Evolutionary conservation across 768 basidiomycete genomes (phyloP).

Genomic region (Paxillus involutus): DNA sequence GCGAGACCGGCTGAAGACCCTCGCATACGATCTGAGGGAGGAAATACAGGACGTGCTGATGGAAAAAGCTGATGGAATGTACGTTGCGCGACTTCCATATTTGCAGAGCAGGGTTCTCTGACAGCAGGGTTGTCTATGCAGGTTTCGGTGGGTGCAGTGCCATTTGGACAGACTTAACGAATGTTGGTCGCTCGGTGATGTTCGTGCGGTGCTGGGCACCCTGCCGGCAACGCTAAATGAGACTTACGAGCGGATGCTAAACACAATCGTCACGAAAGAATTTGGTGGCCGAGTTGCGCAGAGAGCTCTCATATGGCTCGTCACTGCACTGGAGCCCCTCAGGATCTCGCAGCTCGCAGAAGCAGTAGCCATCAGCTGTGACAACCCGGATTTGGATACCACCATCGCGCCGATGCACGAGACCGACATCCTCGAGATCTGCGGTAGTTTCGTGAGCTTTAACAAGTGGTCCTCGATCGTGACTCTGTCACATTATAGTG

Average conservation of each 20-base stretch:
- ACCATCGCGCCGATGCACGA: not conserved
- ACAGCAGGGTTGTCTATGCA: not conserved
- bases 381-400: not conserved
- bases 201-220: not conserved
- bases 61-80: constrained; percentile 6
- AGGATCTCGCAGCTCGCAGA: not conserved
- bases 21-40: no score
- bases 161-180: constrained; percentile 1
- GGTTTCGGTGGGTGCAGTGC: constrained; percentile 8
- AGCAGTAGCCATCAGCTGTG: not conserved
- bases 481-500: constrained; percentile 5
- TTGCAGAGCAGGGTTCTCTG: no score
- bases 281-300: not conserved
- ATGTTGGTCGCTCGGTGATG: not conserved
- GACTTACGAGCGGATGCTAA: not conserved
- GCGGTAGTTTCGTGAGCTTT: constrained; percentile 1
- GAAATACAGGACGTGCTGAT: not conserved
- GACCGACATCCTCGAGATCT: not conserved
- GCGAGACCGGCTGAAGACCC: no score
- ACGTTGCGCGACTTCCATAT: not conserved
- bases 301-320: not conserved
- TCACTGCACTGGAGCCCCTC: no score
- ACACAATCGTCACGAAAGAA: not conserved
- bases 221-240: not conserved
- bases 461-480: not conserved